Evolutionary conservation across 163 green algal genomes (phyloP).

Genomic region (Scenedesmus sp.): DNA sequence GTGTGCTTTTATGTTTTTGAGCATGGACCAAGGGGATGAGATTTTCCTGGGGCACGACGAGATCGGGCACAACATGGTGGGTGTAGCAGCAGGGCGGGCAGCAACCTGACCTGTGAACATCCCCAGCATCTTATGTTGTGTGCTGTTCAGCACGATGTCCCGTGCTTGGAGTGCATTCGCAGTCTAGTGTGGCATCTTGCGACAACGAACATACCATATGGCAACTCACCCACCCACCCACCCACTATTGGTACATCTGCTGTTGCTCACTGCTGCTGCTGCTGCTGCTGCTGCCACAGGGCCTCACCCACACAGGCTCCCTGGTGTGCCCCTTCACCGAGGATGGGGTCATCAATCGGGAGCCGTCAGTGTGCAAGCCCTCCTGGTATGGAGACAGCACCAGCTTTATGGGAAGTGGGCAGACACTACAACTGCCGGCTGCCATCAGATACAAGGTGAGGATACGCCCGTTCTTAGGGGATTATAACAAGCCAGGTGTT

Average conservation of each 20-base stretch:
- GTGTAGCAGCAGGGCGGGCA: no score
- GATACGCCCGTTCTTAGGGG: not conserved
- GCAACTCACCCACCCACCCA: not conserved
- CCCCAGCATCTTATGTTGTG: no score
- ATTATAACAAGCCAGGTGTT: not conserved
- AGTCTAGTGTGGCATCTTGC: no score
- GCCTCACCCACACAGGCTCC: constrained; percentile 16
- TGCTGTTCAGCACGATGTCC: no score
- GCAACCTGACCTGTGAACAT: no score
- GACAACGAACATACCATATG: not conserved
- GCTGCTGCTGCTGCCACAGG: not conserved
- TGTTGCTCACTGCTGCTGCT: not conserved
- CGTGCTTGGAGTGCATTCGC: no score
- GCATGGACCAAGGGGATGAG: no score
- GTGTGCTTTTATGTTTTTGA: no score
- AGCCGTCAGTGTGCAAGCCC: constrained; percentile 1
- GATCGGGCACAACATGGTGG: no score
- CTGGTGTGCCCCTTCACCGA: not conserved
- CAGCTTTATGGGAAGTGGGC: constrained; percentile 29
- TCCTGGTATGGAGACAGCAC: constrained; percentile 45
- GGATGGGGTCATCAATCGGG: not conserved
- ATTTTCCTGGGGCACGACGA: no score
- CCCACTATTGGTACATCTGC: not conserved
- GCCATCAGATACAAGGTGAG: constrained; percentile 38
- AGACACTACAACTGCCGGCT: not conserved